Evolutionary conservation across 2,329 filamentous ascomycete genomes (phyloP).

Genomic region (Fusarium decemcellulare): DNA sequence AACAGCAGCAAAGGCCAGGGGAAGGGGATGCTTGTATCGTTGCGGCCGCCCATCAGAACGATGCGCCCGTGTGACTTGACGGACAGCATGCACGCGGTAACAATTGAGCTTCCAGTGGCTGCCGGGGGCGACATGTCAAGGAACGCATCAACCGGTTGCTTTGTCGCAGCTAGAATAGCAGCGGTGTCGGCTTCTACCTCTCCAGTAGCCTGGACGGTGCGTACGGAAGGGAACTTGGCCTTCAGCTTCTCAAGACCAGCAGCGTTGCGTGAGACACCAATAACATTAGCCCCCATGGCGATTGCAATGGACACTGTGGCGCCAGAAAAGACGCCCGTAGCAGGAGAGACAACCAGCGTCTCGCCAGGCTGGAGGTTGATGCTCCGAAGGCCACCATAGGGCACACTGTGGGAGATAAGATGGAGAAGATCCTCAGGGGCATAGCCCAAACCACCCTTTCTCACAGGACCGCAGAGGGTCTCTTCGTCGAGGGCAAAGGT

Average conservation of each 20-base stretch:
- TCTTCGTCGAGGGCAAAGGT: conserved; percentile 50
- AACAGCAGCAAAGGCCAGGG: conserved; percentile 43
- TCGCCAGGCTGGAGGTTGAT: conserved; percentile 62
- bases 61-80: conserved; percentile 49
- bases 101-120: conserved; percentile 54
- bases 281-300: conserved; percentile 65
- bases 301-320: conserved; percentile 62
- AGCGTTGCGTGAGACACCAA: conserved; percentile 64
- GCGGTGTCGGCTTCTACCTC: conserved; percentile 55
- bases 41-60: conserved; percentile 47
- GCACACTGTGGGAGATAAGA: conserved; percentile 53
- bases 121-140: conserved; percentile 61
- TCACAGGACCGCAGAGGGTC: conserved; percentile 36
- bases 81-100: conserved; percentile 54
- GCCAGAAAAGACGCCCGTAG: conserved; percentile 64
- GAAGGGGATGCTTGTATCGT: conserved; percentile 45
- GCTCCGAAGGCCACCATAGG: conserved; percentile 61
- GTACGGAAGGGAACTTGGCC: conserved; percentile 45
- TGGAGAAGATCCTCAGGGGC: conserved; percentile 55
- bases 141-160: conserved; percentile 57
- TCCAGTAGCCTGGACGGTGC: conserved; percentile 58
- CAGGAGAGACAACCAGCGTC: conserved; percentile 63
- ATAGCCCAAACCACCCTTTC: conserved; percentile 54
- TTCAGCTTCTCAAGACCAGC: conserved; percentile 51
- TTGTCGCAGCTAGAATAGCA: conserved; percentile 47